phyloP scores from a whole-genome alignment of 2,329 filamentous ascomycete species.

The Apiospora sp. region DNA sequence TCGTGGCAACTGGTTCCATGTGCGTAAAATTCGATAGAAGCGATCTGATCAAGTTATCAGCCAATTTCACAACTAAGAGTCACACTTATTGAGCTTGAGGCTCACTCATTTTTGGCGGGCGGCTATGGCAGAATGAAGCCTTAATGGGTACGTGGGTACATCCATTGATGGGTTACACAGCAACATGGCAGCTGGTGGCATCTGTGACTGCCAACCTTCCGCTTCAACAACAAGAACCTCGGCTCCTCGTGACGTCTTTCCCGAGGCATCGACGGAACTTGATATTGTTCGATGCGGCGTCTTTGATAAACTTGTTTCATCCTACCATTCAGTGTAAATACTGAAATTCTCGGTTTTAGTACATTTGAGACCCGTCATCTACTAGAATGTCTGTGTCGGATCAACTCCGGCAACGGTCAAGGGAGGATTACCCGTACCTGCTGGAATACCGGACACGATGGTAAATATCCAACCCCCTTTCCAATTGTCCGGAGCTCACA shows the following conservation, averaged over 20 bases:
- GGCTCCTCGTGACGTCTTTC: background rate
- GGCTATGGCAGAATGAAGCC: conserved; percentile 10
- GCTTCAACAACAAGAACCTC: background rate
- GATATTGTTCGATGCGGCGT: background rate
- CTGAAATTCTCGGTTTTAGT: background rate
- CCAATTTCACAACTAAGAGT: background rate
- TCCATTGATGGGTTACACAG: background rate
- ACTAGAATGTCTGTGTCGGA: conserved; percentile 43
- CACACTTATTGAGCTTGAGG: conserved; percentile 11
- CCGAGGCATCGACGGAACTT: background rate
- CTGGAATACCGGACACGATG: conserved; percentile 89
- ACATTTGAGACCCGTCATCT: background rate
- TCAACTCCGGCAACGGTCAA: conserved; percentile 66
- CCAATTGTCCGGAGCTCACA: conserved; percentile 21
- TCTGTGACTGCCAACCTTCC: background rate
- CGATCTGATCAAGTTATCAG: background rate
- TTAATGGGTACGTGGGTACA: conserved; percentile 11
- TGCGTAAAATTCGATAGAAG: background rate
- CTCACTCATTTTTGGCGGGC: conserved; percentile 19
- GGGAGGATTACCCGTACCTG: conserved; percentile 78
- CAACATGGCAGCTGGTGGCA: background rate
- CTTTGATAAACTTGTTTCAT: background rate
- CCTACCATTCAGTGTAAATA: background rate
- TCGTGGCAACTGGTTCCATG: background rate
- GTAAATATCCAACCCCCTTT: conserved; percentile 52